Base-by-base conservation (phyloP, 73 alveolate genomes). In the Tetrahymena thermophila region DNA sequence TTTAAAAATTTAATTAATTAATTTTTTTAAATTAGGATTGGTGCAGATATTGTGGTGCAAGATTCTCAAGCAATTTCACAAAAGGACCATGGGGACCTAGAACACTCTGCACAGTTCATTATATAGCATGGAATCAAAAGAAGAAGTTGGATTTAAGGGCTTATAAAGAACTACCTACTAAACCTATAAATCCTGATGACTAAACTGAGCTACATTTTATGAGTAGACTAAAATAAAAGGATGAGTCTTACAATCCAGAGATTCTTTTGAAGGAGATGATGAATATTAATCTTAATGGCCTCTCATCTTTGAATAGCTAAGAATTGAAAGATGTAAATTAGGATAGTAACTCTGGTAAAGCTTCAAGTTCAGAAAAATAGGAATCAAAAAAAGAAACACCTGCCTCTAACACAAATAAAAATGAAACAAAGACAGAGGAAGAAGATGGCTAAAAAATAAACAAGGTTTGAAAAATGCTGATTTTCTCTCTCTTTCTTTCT, bases 41-140 rank as follows among this genome's bases (percentile, higher is more conserved):
- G 98, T 96, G 98, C 94, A 38, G 96, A 34, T 96, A 96, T 84
- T 96, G 98, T 84, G 98, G 98, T 35, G 98, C 98, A 35, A 95
- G 98, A 43, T 94, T 94, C 56, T 94, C 95, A 35, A 85, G 96
- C 23, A 85, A 85, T 94, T 96, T 84, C 35, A 94, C 96, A 10
- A 95, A 93, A 38, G 98, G 98, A 14, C 98, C 98, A 17, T 96
- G 98, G 98, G 98, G 98, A 50, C 84, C 95, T 37, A 93, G 96
- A 93, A 96, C 97, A 31, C 95, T 96, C 15, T 96, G 98, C 85
- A 93, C 94, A 17, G 84, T 93, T 19, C 98, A 96, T 71, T 95
- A 95, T 31, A 71, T 58, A n/a, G 95, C 83, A 38, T 96, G 98
- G 98, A 94, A 94, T 37, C 34, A 96, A 96, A 95, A 95, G 94